Evolutionary conservation across 2,329 filamentous ascomycete species (phyloP), one percentile per base, ranked within the genome.

Genomic region (Calonectria multiphialidica): DNA sequence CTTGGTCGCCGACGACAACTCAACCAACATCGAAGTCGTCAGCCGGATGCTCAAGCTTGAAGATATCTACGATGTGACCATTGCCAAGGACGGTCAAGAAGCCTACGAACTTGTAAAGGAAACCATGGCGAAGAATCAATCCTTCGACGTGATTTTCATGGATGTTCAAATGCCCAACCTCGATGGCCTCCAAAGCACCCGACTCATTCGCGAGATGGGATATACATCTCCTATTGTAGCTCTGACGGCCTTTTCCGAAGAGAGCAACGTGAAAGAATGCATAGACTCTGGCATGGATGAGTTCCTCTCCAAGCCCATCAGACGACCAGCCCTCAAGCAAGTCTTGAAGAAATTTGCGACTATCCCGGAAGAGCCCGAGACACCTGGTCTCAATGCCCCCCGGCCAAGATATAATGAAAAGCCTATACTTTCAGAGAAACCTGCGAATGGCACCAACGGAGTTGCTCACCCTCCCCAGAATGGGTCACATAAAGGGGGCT

Each of bases 131-230:
- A 89, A 89, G 33, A 89, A 92, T 65, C 88, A 90, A 67, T 89
- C 90, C 2, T 98, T 96, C 81, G 95, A 98, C 77, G 88, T 98
- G 30, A 96, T 98, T 74, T 97, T 98, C 80, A 98, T 98, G 96
- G 96, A 98, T 79, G 93, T 98, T 9, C 95, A 94, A 84, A 98
- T 98, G 96, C 96, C 96, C 4, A 97, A 97, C 74, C 89, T 98
- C 16, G 95, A 98, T 80, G 96, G 96, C 1, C 86, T 98, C 28
- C 93, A 98, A 81, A 96, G 93, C 57, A 98, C 96, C 1, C 90
- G 93, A 12, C 86, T 97, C 40, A 98, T 98, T 77, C 91, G 96
- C 8, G 88, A 95, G 81, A 94, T 96, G 86, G 96, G 96, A 1
- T 98, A 97, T 83, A 92, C 90, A 13, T 93, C 94, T 2, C 96